Evolutionary conservation across 192 early-diverging fungal species (phyloP), one percentile per base, ranked within the genome.

Genomic region (Coemansia sp.): DNA sequence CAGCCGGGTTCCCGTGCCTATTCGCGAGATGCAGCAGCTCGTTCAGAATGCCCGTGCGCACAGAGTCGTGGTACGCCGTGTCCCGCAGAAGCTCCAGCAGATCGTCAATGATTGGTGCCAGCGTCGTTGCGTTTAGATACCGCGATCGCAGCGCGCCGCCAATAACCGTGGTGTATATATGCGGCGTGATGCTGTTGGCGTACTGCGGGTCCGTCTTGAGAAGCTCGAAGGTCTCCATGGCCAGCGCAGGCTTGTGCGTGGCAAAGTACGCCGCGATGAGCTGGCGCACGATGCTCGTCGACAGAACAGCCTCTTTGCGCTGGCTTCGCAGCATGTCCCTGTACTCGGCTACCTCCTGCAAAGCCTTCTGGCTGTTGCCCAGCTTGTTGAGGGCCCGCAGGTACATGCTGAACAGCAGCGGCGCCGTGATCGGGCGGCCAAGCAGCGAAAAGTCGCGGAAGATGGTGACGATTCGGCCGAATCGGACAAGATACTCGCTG

Each of bases 321-420:
- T 36, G 27, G 4, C 19, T 5, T 27, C 4, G 16, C 7, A n/a
- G 4, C 27, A n/a, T n/a, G 20, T 6, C 28, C 32, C 29, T 46
- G 49, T 66, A 65, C 23, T 42, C 47, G 2, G n/a, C 48, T 0
- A 58, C 59, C 45, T 72, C 67, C 51, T 23, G 49, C 8, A 79
- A n/a, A 10, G 51, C 76, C 52, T 23, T 28, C 53, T 55, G 67
- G 24, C 60, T 58, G 22, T 45, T 32, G 8, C 71, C 64, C 3
- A 70, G 67, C 49, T 62, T 67, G 58, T 79, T 79, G 25, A 79
- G 45, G 7, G 76, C 76, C 9, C 76, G 71, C 32, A 79, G 55
- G 48, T 74, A 74, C 52, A 70, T 48, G 30, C 57, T 46, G 13
- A 79, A 73, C 20, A 64, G 56, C 14, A 61, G n/a, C 11, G 61